Evolutionary conservation across 225 moss, liverwort and hornwort genomes (phyloP).

Genomic region (Pseudisothecium myosuroides): DNA sequence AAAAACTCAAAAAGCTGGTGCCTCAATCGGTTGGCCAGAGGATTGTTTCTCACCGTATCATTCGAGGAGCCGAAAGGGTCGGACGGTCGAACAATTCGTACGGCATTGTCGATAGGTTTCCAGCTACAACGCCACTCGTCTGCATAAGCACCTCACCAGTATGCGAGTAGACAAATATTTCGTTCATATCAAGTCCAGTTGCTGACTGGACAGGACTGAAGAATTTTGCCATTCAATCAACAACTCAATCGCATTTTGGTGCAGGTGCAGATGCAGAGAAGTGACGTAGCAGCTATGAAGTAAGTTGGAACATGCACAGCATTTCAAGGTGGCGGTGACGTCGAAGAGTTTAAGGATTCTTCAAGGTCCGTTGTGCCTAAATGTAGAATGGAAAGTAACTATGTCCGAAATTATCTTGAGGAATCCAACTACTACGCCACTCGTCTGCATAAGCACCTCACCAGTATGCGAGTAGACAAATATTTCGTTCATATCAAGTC

Average conservation of each 20-base stretch:
- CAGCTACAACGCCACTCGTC: conserved; percentile 5
- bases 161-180: neutral
- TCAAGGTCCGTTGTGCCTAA: neutral
- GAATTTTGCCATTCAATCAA: neutral
- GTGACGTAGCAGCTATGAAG: neutral
- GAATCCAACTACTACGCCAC: neutral
- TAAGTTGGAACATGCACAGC: neutral
- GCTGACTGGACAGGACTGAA: neutral
- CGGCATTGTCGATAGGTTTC: neutral
- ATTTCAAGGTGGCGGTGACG: neutral
- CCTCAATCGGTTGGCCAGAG: neutral
- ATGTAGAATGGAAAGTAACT: neutral
- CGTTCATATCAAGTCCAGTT: neutral
- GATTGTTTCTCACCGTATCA: neutral
- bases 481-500: neutral
- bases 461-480: neutral
- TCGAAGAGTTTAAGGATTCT: neutral
- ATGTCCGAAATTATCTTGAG: neutral
- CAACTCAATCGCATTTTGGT: conserved; percentile 4
- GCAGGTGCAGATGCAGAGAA: conserved; percentile 56
- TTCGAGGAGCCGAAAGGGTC: neutral
- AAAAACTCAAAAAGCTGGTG: neutral
- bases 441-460: neutral
- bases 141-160: conserved; percentile 35
- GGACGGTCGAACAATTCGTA: neutral